A percentile compares a stretch with the other conserved stretches of the same genome.
Evolutionary conservation across 129 eudicot genomes (phyloP).

Genomic region (Arctium minus): DNA sequence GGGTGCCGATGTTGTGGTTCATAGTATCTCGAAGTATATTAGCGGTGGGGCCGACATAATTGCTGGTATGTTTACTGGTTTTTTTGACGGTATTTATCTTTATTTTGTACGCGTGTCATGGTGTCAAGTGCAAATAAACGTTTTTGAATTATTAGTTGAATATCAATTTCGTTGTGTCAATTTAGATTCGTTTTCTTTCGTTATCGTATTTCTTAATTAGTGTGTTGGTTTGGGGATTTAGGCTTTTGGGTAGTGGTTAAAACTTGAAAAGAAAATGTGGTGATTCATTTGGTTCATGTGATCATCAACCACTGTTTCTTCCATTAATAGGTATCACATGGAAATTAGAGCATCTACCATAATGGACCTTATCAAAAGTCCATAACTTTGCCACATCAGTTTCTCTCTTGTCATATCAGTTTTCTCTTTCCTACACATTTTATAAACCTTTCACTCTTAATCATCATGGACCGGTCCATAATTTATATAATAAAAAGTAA

Average conservation of each 20-base stretch:
- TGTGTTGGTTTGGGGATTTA: not conserved
- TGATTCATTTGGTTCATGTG: slow-evolving; percentile 22
- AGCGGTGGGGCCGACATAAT: slow-evolving; percentile 75
- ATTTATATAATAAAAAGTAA: too few species aligned
- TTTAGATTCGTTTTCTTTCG: not conserved
- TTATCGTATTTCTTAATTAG: not conserved
- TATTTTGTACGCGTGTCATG: slow-evolving; percentile 20
- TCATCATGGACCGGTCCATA: too few species aligned
- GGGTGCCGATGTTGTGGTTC: slow-evolving; percentile 67
- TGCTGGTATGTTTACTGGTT: slow-evolving; percentile 42
- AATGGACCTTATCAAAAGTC: too few species aligned
- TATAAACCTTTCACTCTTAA: too few species aligned
- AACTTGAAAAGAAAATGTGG: not conserved
- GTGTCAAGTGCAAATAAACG: not conserved
- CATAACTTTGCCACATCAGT: too few species aligned
- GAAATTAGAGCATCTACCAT: not conserved
- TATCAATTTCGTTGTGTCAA: not conserved
- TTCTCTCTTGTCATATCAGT: too few species aligned
- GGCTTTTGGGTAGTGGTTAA: slow-evolving; percentile 5
- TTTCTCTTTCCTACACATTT: too few species aligned
- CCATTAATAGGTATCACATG: slow-evolving; percentile 26
- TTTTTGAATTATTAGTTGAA: not conserved
- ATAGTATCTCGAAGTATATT: slow-evolving; percentile 64
- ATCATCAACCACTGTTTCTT: not conserved
- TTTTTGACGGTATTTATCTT: not conserved